Evolutionary conservation across 768 basidiomycete species (phyloP).

Genomic region (Kwoniella europaea): DNA sequence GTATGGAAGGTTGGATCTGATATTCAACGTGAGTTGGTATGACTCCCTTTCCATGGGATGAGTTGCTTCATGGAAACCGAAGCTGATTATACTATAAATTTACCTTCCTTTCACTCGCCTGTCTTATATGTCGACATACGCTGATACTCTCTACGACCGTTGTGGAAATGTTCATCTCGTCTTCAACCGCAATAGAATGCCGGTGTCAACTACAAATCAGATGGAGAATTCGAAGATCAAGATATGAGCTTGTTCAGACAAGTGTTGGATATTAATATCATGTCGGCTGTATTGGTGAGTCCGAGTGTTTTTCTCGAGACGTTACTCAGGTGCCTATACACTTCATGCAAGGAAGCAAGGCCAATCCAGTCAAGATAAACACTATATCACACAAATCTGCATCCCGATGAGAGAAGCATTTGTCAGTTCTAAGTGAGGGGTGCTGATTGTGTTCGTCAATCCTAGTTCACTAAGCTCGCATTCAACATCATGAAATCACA

Average conservation of each 20-base stretch:
- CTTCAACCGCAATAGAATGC: conserved; percentile 68
- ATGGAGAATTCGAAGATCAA: conserved; percentile 66
- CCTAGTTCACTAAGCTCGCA: conserved; percentile 72
- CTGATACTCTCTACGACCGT: background rate
- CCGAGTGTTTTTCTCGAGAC: conserved; percentile 4
- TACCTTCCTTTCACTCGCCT: background rate
- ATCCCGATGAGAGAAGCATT: too few species aligned
- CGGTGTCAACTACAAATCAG: conserved; percentile 64
- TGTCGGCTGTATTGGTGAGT: conserved; percentile 68
- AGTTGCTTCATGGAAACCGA: too few species aligned
- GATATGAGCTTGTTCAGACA: conserved; percentile 59
- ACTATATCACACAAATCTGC: too few species aligned
- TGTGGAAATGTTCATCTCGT: background rate
- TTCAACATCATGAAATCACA: conserved; percentile 75
- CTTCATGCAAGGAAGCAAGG: too few species aligned
- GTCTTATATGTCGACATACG: background rate
- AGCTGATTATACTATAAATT: background rate
- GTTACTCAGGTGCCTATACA: background rate
- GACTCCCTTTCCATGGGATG: background rate
- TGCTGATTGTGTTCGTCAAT: too few species aligned
- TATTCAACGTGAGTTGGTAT: conserved; percentile 72
- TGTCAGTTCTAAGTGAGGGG: too few species aligned
- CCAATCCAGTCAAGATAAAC: too few species aligned
- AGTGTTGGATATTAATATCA: conserved; percentile 73
- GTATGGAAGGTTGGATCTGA: conserved; percentile 70